Base-by-base conservation (phyloP, 2,329 filamentous ascomycete genomes). In the Penicillium sp. region DNA sequence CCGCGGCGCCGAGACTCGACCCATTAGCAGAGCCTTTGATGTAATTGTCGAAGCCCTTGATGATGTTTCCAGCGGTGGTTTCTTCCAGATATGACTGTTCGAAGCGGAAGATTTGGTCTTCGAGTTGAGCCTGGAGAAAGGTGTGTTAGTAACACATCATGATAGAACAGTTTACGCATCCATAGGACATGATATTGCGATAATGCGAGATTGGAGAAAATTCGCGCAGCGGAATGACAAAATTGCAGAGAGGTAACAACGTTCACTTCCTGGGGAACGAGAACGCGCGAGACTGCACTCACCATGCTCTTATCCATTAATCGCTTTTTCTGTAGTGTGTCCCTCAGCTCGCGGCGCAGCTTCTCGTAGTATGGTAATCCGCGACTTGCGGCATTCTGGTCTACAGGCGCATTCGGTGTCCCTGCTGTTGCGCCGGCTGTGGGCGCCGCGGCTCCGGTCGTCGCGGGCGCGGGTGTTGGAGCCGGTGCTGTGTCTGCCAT, bases 11-110 rank as follows among this genome's bases (percentile, higher is more conserved):
- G 24, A 73, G 60, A 24, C 62, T 66, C 1, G 72, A 68, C 4
- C 77, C 80, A n/a, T 85, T 84, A 9, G 84, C 82, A 18, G 82
- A 83, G 53, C 90, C 92, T 75, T 99, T 99, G 80, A 96, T 95
- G 78, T 97, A 99, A 72, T 92, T 95, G 74, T 99, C 94, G 74
- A 99, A 99, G 22, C 94, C 94, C 47, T 90, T 92, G 72, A 99
- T 93, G 71, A 99, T 97, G 78, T 99, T 99, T 43, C 94, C 94
- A 20, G 84, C 84, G 66, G 82, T 85, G 5, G 92, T 95, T 68
- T 91, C 91, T 73, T 97, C 93, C 50, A 99, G 85, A 73, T 99
- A 99, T 18, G 87, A 83, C 56, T 87, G 85, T 74, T 99, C 94
- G 68, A 90, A 88, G 61, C 88, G 86, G 70, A 84, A 86, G 66